These are phyloP conservation scores for Microsporum ferrugineum DNA, from an alignment of 2,329 filamentous ascomycete genomes.

Conservation along the genomic window DNA sequence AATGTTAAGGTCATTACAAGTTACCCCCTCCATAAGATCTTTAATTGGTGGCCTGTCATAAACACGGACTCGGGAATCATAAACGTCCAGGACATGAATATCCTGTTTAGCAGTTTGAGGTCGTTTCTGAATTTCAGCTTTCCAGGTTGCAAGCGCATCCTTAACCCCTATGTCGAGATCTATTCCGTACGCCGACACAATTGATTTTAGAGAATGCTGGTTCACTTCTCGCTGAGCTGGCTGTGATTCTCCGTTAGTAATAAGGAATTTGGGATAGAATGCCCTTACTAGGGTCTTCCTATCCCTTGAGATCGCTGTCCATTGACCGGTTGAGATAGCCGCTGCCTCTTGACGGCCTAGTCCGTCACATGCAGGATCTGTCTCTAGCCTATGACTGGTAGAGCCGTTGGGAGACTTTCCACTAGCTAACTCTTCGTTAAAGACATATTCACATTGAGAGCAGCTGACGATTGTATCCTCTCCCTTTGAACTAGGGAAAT, in stretches of 20 bases:
- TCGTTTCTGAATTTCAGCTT: background rate
- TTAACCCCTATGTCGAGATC: slow-evolving; percentile 62
- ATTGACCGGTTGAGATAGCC: slow-evolving; percentile 29
- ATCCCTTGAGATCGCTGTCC: slow-evolving; percentile 42
- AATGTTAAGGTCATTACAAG: slow-evolving; percentile 18
- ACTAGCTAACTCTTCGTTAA: slow-evolving; percentile 76
- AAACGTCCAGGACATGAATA: slow-evolving; percentile 27
- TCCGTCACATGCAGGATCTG: background rate
- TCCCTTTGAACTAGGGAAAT: slow-evolving; percentile 65
- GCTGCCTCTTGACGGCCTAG: slow-evolving; percentile 16
- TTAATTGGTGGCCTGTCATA: slow-evolving; percentile 31
- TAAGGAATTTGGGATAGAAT: slow-evolving; percentile 48
- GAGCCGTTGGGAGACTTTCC: slow-evolving; percentile 25
- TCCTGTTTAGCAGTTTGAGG: background rate
- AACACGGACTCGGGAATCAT: slow-evolving; percentile 31
- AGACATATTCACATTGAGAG: slow-evolving; percentile 58
- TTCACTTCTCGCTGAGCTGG: slow-evolving; percentile 39
- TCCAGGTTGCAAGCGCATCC: slow-evolving; percentile 46
- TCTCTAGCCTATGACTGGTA: slow-evolving; percentile 10
- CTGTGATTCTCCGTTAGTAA: slow-evolving; percentile 22
- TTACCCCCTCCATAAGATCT: slow-evolving; percentile 20
- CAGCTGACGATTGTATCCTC: slow-evolving; percentile 80
- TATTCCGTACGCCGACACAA: slow-evolving; percentile 41
- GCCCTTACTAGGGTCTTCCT: slow-evolving; percentile 56
- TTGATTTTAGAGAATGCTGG: slow-evolving; percentile 52